phyloP scores from a whole-genome alignment of 2,329 filamentous ascomycete species.

The Didymellaceae sp. region DNA sequence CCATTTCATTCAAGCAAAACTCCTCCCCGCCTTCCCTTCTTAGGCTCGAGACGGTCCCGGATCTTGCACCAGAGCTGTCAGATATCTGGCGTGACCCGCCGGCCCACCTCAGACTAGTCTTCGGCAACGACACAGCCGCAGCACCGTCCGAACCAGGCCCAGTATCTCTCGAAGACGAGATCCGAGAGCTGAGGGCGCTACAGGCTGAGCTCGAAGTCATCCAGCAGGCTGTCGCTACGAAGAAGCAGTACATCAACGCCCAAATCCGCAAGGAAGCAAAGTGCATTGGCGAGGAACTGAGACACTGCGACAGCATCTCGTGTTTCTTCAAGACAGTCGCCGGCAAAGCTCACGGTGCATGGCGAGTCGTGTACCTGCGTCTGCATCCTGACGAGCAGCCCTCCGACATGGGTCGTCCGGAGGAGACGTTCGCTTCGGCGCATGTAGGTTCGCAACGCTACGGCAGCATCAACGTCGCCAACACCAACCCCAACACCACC shows the following conservation, averaged over 20 bases:
- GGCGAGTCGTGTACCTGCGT: conserved; percentile 38
- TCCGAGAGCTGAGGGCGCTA: conserved; percentile 51
- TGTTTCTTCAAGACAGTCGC: conserved; percentile 52
- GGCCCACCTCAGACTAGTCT: conserved; percentile 38
- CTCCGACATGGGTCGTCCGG: conserved; percentile 35
- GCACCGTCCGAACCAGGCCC: not conserved
- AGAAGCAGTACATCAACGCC: conserved; percentile 44
- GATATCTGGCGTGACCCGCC: conserved; percentile 49
- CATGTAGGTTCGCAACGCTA: conserved; percentile 26
- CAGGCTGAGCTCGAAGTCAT: conserved; percentile 48
- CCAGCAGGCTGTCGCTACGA: conserved; percentile 44
- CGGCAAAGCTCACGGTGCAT: conserved; percentile 46
- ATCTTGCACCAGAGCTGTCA: conserved; percentile 36
- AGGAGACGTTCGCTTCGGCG: conserved; percentile 30
- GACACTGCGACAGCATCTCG: conserved; percentile 52
- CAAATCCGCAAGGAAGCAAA: conserved; percentile 39
- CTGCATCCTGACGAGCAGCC: conserved; percentile 34
- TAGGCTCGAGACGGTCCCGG: conserved; percentile 42
- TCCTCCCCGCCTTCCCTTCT: conserved; percentile 46
- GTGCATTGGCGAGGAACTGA: conserved; percentile 48
- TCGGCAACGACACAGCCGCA: conserved; percentile 23
- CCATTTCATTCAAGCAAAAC: conserved; percentile 50
- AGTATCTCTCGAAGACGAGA: conserved; percentile 46
- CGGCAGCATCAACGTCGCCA: conserved; percentile 22
- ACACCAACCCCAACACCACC: conserved; percentile 15